These are phyloP conservation scores for Thalassiosira mediterranea DNA, from an alignment of 352 stramenopile species.

Conservation along the genomic window DNA sequence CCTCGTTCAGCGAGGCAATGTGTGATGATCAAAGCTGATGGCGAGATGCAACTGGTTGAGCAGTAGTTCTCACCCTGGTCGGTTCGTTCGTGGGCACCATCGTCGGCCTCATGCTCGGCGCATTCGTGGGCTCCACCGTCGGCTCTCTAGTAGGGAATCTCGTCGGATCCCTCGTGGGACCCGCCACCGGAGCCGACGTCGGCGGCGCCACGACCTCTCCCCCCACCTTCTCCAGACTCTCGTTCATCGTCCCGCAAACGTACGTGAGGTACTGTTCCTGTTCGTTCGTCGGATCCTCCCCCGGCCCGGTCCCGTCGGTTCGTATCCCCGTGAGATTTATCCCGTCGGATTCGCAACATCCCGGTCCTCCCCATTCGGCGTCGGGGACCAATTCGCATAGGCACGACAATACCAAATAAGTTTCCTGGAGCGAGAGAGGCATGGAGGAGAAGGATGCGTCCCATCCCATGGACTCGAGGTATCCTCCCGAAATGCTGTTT, in stretches of 20 bases:
- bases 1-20: too few species aligned
- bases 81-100: constrained; percentile 5
- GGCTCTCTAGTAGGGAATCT: constrained; percentile 16
- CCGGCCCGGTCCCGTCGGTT: constrained; percentile 25
- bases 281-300: constrained; percentile 3
- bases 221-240: constrained; percentile 25
- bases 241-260: constrained; percentile 44
- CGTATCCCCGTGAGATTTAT: constrained; percentile 35
- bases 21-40: too few species aligned
- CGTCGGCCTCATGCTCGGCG: constrained; percentile 13
- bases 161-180: constrained; percentile 4
- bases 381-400: constrained; percentile 39
- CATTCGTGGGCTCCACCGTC: constrained; percentile 7
- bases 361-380: constrained; percentile 11
- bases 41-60: background rate
- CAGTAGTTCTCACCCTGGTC: background rate
- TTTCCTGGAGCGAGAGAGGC: constrained; percentile 36
- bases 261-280: constrained; percentile 38
- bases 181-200: background rate
- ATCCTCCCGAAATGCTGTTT: constrained; percentile 38
- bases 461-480: constrained; percentile 9
- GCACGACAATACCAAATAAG: constrained; percentile 42
- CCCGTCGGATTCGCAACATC: constrained; percentile 23
- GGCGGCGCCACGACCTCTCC: constrained; percentile 12
- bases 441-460: constrained; percentile 28